Evolutionary conservation across 148 eudicot genomes (phyloP), one percentile per base, ranked within the genome.

Genomic region (Cornus controversa): DNA sequence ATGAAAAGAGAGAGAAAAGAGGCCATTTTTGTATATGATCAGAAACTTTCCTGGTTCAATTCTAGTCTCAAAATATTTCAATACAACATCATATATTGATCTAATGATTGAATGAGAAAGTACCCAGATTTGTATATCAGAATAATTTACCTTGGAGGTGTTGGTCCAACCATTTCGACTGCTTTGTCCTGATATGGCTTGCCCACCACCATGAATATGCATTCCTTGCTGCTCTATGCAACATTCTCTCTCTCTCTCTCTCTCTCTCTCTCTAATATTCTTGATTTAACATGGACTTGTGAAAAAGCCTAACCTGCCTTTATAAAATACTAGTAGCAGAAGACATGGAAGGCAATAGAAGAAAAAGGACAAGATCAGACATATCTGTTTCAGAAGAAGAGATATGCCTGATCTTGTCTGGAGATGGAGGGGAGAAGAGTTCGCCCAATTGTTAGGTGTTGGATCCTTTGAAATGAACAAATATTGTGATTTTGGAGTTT

Each of bases 161-260:
- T 31, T 93, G 89, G 40, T 93, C 97, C n/a, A 93, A 84, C 97
- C 97, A 93, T 90, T 93, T 93, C 20, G 95, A 93, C 57, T 93
- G 97, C 70, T 93, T 93, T 63, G 97, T 93, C 70, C 97, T 89
- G 42, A 91, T 85, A 80, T 91, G 97, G 83, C 94, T 92, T 45
- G 97, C 94, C 94, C 97, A 92, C 97, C 97, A 92, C 97, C 97
- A 91, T 80, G 97, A 91, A 89, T 92, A 92, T 53, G 97, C 94
- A 84, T 83, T 89, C 71, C 85, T 84, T 81, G 92, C 95, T 82
- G 97, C 97, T 82, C 93, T 87, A n/a, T 90, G 90, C 88, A 93
- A 89, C 95, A 93, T 93, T 78, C 72, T 82, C 58, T 58, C 63
- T 77, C 69, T 72, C 71, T 23, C 34, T 62, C 57, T 67, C 75